phyloP scores from a whole-genome alignment of 2,329 filamentous ascomycete genomes.

The Ceratocystis papillata region DNA sequence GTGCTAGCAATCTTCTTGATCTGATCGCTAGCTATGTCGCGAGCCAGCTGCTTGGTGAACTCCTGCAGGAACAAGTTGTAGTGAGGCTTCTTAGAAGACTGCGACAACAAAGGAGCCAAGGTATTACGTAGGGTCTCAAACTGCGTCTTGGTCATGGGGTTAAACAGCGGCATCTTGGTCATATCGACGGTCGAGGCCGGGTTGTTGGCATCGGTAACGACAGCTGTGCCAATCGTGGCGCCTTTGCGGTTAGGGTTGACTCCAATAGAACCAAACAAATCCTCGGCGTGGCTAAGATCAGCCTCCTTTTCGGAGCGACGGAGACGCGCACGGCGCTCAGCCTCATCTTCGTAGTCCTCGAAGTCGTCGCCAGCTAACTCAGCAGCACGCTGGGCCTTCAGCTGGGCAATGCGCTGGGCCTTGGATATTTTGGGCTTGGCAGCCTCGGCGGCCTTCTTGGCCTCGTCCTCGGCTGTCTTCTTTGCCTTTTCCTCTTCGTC shows the following conservation, averaged over 20 bases:
- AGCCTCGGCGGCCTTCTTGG: conserved; percentile 78
- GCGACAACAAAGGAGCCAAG: conserved; percentile 64
- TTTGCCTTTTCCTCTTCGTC: conserved; percentile 95
- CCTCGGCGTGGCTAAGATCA: conserved; percentile 80
- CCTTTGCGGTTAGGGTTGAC: conserved; percentile 55
- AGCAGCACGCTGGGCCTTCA: conserved; percentile 50
- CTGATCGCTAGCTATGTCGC: conserved; percentile 80
- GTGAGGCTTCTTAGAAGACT: conserved; percentile 75
- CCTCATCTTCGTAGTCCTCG: conserved; percentile 56
- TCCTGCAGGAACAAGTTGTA: conserved; percentile 86
- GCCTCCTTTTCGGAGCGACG: conserved; percentile 73
- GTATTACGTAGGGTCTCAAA: conserved; percentile 70
- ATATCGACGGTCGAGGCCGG: conserved; percentile 74
- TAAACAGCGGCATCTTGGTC: conserved; percentile 69
- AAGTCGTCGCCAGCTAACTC: conserved; percentile 42
- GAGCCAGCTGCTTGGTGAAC: conserved; percentile 74
- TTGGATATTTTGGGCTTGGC: conserved; percentile 93
- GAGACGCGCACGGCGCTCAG: conserved; percentile 61
- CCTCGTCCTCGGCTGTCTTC: conserved; percentile 78
- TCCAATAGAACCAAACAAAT: conserved; percentile 72
- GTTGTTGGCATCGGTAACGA: conserved; percentile 61
- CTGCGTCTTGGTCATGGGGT: conserved; percentile 74
- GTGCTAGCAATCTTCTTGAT: conserved; percentile 91
- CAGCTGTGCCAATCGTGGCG: conserved; percentile 51
- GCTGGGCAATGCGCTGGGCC: conserved; percentile 68